phyloP scores from a whole-genome alignment of 306 rosid species.

The Arachis hypogaea region DNA sequence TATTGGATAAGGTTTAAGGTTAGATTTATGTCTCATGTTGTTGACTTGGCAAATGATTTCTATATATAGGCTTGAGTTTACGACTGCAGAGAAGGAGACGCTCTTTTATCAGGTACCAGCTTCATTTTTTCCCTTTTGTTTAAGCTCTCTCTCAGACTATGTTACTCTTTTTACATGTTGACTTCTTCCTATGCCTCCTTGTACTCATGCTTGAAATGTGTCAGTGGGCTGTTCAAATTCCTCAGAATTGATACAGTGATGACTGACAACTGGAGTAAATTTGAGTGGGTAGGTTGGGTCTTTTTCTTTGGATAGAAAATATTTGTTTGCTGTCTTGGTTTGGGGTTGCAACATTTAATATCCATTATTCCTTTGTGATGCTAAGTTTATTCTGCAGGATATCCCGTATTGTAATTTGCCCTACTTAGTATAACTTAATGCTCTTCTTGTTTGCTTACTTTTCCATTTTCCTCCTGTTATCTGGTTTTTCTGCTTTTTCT shows the following conservation, averaged over 20 bases:
- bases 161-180: slow-evolving; percentile 19
- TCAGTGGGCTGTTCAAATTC: slow-evolving; percentile 34
- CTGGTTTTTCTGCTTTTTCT: not conserved
- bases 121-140: slow-evolving; percentile 28
- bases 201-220: slow-evolving; percentile 37
- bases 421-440: slow-evolving; percentile 12
- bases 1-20: slow-evolving; percentile 22
- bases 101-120: slow-evolving; percentile 78
- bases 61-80: slow-evolving; percentile 79
- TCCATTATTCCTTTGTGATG: slow-evolving; percentile 6
- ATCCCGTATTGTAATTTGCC: not conserved
- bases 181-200: slow-evolving; percentile 28
- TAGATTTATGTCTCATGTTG: slow-evolving; percentile 26
- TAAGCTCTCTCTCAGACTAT: slow-evolving; percentile 25
- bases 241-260: slow-evolving; percentile 26
- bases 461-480: slow-evolving; percentile 8
- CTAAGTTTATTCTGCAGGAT: slow-evolving; percentile 12
- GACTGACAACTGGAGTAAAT: slow-evolving; percentile 33
- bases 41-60: slow-evolving; percentile 36
- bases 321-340: slow-evolving; percentile 28
- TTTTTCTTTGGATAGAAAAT: slow-evolving; percentile 32
- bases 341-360: slow-evolving; percentile 36
- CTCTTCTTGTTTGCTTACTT: slow-evolving; percentile 17
- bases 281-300: slow-evolving; percentile 29
- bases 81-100: slow-evolving; percentile 69